Evolutionary conservation across 1,284 basidiomycete genomes (phyloP).

Genomic region (Rhodotorula sp.): DNA sequence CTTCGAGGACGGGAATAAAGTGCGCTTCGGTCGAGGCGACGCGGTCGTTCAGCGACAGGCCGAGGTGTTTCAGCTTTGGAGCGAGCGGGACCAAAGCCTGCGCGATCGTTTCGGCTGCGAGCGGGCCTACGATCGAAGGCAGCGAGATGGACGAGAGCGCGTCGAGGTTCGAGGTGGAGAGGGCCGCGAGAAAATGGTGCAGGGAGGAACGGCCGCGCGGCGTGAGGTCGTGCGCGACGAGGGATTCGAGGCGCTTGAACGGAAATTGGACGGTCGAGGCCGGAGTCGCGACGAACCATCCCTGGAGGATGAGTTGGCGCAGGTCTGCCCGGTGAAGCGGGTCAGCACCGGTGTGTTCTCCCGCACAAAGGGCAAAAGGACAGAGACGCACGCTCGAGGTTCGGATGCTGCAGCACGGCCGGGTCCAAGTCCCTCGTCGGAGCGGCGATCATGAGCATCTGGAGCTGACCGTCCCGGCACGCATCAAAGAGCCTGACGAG

Average conservation of each 20-base stretch:
- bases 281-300: not conserved
- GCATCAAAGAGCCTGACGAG: slow-evolving; percentile 6
- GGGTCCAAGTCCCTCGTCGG: slow-evolving; percentile 8
- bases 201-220: not conserved
- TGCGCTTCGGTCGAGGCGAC: not conserved
- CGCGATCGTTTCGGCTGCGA: slow-evolving; percentile 9
- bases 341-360: not conserved
- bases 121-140: not conserved
- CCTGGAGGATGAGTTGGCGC: slow-evolving; percentile 9
- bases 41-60: slow-evolving; percentile 5
- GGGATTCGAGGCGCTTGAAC: slow-evolving; percentile 13
- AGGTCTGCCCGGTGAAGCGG: not conserved
- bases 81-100: slow-evolving; percentile 16
- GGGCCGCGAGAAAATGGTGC: not conserved
- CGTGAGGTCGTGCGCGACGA: slow-evolving; percentile 19
- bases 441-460: slow-evolving; percentile 4
- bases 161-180: not conserved
- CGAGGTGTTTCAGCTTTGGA: slow-evolving; percentile 7
- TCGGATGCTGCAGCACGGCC: not conserved
- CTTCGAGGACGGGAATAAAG: slow-evolving; percentile 2
- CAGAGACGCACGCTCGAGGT: not conserved
- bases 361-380: not conserved
- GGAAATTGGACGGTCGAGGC: not conserved
- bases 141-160: slow-evolving; percentile 9
- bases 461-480: slow-evolving; percentile 1